A percentile compares a stretch with the other conserved stretches of the same genome.
Conservation (phyloP, 176 grass and related monocot species). For the Guadua angustifolia region DNA sequence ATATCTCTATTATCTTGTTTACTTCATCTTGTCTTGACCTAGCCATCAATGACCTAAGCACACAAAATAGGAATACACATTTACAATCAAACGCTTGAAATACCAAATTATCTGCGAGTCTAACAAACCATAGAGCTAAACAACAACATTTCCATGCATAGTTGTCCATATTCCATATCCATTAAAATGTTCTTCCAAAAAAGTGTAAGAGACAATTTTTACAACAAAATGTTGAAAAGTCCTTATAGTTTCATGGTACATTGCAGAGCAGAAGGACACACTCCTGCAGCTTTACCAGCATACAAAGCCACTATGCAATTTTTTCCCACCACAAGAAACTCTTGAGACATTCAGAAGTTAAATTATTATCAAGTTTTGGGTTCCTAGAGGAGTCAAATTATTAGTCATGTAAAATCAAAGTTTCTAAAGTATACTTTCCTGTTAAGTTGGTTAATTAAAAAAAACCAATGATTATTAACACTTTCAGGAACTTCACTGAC, state of each 20-base stretch:
- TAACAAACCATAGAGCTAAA: constrained; percentile 19
- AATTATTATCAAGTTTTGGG: constrained; percentile 16
- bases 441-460: constrained; percentile 27
- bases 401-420: constrained; percentile 6
- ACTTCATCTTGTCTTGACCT: constrained; percentile 80
- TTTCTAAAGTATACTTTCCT: constrained; percentile 23
- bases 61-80: constrained; percentile 20
- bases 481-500: constrained; percentile 27
- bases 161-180: not conserved
- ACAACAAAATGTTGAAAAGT: constrained; percentile 3
- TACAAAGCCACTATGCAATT: constrained; percentile 14
- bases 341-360: not conserved
- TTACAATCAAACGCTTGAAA: constrained; percentile 13
- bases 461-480: not conserved
- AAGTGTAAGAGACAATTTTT: constrained; percentile 15
- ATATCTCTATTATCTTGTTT: constrained; percentile 92
- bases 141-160: not conserved
- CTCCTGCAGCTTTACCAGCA: not conserved
- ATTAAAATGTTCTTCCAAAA: constrained; percentile 7
- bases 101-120: constrained; percentile 22
- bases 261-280: not conserved
- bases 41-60: constrained; percentile 64
- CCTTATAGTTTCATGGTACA: constrained; percentile 16
- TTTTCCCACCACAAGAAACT: constrained; percentile 32
- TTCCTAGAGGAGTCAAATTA: constrained; percentile 8